Conservation (phyloP, 495 filamentous ascomycete genomes). For the Xylaria nigripes region DNA sequence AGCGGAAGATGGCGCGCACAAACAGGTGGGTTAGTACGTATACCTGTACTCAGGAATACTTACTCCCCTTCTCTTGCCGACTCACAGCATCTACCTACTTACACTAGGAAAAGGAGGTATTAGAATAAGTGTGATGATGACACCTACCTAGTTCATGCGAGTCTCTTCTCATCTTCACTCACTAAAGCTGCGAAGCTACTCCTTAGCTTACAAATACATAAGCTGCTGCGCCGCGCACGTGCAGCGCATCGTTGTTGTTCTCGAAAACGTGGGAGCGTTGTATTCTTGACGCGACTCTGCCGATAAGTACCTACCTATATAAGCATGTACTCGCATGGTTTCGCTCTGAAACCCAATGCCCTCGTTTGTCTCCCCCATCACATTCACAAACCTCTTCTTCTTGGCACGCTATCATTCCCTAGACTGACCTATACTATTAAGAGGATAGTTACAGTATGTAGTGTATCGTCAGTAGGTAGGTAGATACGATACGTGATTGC, state of each 20-base stretch:
- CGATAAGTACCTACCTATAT: background rate
- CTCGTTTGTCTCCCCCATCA: background rate
- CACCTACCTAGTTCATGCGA: background rate
- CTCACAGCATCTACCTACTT: too few species aligned
- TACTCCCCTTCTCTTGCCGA: too few species aligned
- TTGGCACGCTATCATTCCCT: background rate
- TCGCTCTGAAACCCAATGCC: background rate
- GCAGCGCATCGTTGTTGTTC: conserved; percentile 3
- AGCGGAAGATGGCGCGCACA: background rate
- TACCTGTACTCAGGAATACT: too few species aligned
- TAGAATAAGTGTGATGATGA: too few species aligned
- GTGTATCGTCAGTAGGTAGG: too few species aligned
- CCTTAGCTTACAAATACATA: background rate
- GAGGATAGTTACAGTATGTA: too few species aligned
- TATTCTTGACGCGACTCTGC: conserved; percentile 6
- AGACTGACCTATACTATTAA: background rate
- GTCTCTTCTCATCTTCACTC: background rate
- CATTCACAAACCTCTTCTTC: background rate
- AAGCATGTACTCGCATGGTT: background rate
- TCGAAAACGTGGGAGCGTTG: conserved; percentile 12
- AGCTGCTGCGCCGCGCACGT: conserved; percentile 7
- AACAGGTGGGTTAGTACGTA: too few species aligned
- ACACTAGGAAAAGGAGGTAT: too few species aligned
- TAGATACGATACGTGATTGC: too few species aligned
- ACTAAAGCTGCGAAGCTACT: background rate